A percentile compares a stretch with the other conserved stretches of the same genome.
phyloP scores from a whole-genome alignment of 2,329 filamentous ascomycete genomes.

The Cytospora paraplurivora region DNA sequence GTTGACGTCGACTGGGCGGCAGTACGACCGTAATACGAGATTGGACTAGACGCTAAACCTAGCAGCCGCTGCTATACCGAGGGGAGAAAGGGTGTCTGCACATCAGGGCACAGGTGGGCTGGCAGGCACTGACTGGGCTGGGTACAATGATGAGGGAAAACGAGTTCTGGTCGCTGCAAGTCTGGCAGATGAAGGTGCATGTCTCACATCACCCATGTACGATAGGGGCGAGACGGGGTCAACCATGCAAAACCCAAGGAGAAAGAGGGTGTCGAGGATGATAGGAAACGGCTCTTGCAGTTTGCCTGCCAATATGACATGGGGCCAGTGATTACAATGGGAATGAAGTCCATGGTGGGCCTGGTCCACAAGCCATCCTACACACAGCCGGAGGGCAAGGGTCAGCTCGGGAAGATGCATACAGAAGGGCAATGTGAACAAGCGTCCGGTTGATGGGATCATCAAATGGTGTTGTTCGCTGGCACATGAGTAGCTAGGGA shows the following conservation, averaged over 20 bases:
- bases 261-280: constrained; percentile 5
- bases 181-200: constrained; percentile 9
- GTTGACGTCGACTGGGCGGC: constrained; percentile 7
- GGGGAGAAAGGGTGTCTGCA: not conserved
- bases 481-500: not conserved
- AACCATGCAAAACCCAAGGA: not conserved
- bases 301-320: not conserved
- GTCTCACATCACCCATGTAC: constrained; percentile 8
- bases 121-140: not conserved
- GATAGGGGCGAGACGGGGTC: not conserved
- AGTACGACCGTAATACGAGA: constrained; percentile 3
- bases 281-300: not conserved
- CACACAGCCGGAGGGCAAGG: not conserved
- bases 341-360: not conserved
- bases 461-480: not conserved
- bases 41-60: not conserved
- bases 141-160: not conserved
- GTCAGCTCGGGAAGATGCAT: constrained; percentile 14
- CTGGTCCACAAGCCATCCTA: not conserved
- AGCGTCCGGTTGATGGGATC: not conserved
- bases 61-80: not conserved
- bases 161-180: not conserved
- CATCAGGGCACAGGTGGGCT: not conserved
- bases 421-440: not conserved
- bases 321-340: not conserved